phyloP scores from a whole-genome alignment of 73 alveolate species.

The Paramecium tetraurelia region DNA sequence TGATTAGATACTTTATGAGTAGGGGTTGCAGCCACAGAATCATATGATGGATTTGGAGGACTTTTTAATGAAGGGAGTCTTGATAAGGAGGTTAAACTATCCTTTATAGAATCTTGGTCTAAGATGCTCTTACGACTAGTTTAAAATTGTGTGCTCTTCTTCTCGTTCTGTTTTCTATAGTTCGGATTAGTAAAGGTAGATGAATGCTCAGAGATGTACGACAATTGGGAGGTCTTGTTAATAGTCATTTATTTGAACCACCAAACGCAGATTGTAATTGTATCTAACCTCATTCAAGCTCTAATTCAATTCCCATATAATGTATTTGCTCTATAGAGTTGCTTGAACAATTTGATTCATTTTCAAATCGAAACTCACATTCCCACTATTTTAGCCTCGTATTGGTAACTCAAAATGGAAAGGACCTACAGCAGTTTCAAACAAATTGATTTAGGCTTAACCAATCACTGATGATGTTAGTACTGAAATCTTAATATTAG shows the following conservation, averaged over 20 bases:
- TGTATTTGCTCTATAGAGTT: background rate
- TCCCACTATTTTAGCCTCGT: background rate
- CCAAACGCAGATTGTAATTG: constrained; percentile 35
- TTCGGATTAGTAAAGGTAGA: constrained; percentile 11
- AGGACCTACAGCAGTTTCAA: constrained; percentile 53
- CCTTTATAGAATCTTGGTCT: background rate
- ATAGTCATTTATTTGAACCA: background rate
- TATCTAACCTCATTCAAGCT: constrained; percentile 3
- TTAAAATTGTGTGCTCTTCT: background rate
- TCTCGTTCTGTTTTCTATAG: background rate
- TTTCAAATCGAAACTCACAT: constrained; percentile 36
- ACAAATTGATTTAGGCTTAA: background rate
- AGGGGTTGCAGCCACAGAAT: background rate
- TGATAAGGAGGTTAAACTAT: background rate
- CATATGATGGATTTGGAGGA: background rate
- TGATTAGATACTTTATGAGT: background rate
- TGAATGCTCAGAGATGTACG: constrained; percentile 27
- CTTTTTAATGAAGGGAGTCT: background rate
- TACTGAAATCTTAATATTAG: background rate
- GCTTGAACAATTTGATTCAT: constrained; percentile 12
- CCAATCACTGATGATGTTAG: background rate
- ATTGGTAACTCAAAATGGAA: constrained; percentile 30
- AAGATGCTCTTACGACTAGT: background rate
- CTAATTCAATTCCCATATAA: background rate
- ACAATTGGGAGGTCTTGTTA: constrained; percentile 12